Base-by-base conservation (phyloP, 2,329 filamentous ascomycete species). In the Tolypocladium sp. region DNA sequence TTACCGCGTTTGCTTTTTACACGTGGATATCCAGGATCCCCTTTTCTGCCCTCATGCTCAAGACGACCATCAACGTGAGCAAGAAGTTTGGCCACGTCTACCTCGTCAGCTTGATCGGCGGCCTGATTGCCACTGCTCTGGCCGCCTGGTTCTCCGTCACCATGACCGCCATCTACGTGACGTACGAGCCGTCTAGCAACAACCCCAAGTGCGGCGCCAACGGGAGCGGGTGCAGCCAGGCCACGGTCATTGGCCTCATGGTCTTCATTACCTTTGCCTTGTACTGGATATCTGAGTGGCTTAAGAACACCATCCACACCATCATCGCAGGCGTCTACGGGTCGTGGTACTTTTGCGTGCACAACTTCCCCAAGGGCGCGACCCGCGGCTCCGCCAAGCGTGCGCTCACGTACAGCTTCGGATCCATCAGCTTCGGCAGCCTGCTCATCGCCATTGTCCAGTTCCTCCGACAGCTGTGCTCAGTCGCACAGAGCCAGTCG, bases 251-350 rank as follows among this genome's bases (percentile, higher is more conserved):
- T 61, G 92, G 92, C 0, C 76, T 97, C 37, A 78, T 96, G 6
- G 90, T 88, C 22, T 97, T 95, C 71, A 83, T 92, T 65, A 96
- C 92, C 0, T 97, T 97, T 68, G 88, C 92, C 57, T 90, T 87
- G 74, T 97, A 95, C 76, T 97, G 93, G 93, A 87, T 96, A 63
- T 88, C 90, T 2, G 93, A 97, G 71, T 93, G 89, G 82, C 77
- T 97, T 66, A 97, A 97, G 78, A 96, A 96, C 74, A 92, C 90
- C 0, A 90, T 96, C 54, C 92, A 97, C 70, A 89, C 88, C 2
- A 92, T 86, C 30, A 89, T 96, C 60, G 89, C 91, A 0, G 92
- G 93, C 0, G 87, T 96, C 0, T 97, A 96, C 67, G 92, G 91
- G 1, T 88, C 89, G 0, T 97, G 93, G 93, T 97, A 96, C 76